phyloP scores from a whole-genome alignment of 2,329 filamentous ascomycete genomes.

The Corinectria fuckeliana region DNA sequence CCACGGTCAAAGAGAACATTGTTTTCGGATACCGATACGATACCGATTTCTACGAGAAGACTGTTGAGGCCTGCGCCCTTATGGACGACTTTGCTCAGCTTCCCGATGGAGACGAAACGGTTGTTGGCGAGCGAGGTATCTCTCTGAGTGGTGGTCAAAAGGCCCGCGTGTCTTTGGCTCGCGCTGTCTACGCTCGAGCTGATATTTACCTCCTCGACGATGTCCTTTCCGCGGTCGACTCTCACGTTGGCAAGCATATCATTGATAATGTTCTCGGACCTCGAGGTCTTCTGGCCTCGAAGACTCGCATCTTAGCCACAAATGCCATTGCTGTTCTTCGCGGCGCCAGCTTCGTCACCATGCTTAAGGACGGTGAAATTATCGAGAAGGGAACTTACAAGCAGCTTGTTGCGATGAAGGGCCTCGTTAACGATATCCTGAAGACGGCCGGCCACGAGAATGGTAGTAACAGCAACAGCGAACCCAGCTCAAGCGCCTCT shows the following conservation, averaged over 20 bases:
- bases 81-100: conserved; percentile 89
- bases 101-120: conserved; percentile 94
- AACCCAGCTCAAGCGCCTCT: conserved; percentile 52
- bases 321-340: conserved; percentile 92
- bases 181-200: conserved; percentile 95
- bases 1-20: conserved; percentile 96
- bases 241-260: conserved; percentile 92
- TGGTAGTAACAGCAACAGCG: conserved; percentile 46
- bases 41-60: conserved; percentile 91
- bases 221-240: conserved; percentile 95
- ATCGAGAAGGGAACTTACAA: conserved; percentile 89
- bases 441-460: conserved; percentile 73
- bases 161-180: conserved; percentile 86
- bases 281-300: conserved; percentile 79
- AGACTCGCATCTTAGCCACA: conserved; percentile 91
- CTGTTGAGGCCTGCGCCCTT: conserved; percentile 88
- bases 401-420: conserved; percentile 92
- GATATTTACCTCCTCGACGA: conserved; percentile 96
- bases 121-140: conserved; percentile 96
- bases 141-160: conserved; percentile 96
- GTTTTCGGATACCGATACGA: conserved; percentile 96
- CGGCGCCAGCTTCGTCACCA: conserved; percentile 86
- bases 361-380: conserved; percentile 83
- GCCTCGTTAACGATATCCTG: conserved; percentile 84
- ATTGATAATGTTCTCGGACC: conserved; percentile 93